Base-by-base conservation (phyloP, 352 stramenopile genomes). In the Globisporangium viniferum region DNA sequence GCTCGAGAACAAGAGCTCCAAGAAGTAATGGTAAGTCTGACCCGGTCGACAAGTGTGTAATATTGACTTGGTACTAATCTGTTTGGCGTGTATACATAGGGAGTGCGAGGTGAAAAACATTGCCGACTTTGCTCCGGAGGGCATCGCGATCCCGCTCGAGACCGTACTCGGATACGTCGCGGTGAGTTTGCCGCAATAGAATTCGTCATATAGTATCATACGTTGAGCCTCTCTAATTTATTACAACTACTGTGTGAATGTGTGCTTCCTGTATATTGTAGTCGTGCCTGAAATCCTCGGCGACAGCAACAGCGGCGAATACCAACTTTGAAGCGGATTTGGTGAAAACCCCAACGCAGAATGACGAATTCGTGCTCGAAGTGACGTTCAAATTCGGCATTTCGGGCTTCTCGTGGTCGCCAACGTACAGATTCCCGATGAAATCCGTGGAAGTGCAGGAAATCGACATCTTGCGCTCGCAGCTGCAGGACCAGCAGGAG, bases 341-440 rank as follows among this genome's bases (percentile, higher is more conserved):
- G 35, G 29, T 12, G 18, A 62, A n/a, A 62, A 62, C 15, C n/a
- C 5, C 4, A 18, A 48, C 0, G 35, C 35, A 12, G 8, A 39
- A 6, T 39, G 35, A 6, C 56, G 35, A 62, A 2, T 41, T 48
- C 7, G 56, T 48, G 7, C 56, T 62, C 29, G 10, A 22, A 2
- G 56, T 62, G n/a, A 29, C 56, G 6, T 48, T 62, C 56, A 62
- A 46, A 4, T 48, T 62, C 29, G 35, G 22, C 6, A 62, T 62
- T n/a, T 62, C 29, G 4, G 56, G 27, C 56, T 62, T 62, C 29
- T 41, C 35, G 31, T 62, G 56, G 56, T 3, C 24, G 15, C 27
- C 56, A 6, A 46, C 15, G 35, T 62, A 46, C 35, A 29, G 1
- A 24, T 62, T 62, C 29, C 29, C 56, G 15, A 62, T 62, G 56